Base-by-base conservation (phyloP, 768 basidiomycete species). In the Clitopilus hobsonii region DNA sequence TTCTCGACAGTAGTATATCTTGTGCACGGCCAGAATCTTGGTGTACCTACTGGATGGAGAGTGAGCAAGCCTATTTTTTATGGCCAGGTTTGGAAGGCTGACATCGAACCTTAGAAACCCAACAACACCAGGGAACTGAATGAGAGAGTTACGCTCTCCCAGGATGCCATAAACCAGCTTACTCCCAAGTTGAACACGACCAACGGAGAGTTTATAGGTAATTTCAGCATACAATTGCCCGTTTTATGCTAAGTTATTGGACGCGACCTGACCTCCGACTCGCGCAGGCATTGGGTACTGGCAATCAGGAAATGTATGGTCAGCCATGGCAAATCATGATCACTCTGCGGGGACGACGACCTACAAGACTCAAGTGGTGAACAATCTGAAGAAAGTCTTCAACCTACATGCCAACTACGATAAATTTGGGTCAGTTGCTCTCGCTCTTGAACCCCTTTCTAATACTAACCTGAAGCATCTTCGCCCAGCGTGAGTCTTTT, bases 301-400 rank as follows among this genome's bases (percentile, higher is more conserved):
- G 81, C 79, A 81, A 60, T 68, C 77, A 22, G 81, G 69, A 1
- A 83, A 82, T 49, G 79, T 74, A 8, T 78, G 70, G 65, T 76
- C 78, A 14, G 74, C 72, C n/a, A 69, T 78, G 67, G 80, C 77
- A 0, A 79, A 79, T 49, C 74, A 77, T 32, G 79, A 81, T 56
- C 61, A 68, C 26, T 64, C 70, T 7, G 66, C 74, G 2, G 65
- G 66, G 18, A 72, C 69, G 6, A 74, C 64, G 5, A 67, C 64
- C 11, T 75, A 77, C 56, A 60, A 76, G 54, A 66, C 64, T 0
- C 55, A 58, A 20, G 78, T 80, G 14, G 63, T 73, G 7, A 65
- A 68, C 36, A 74, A 74, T 47, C 63, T 79, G 27, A 75, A 76
- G 49, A 71, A 66, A 11, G 79, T 70, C 0, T 80, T 74, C 54